These are phyloP conservation scores for Omphalotus olearius DNA, from an alignment of 1,284 basidiomycete genomes.

Conservation along the genomic window DNA sequence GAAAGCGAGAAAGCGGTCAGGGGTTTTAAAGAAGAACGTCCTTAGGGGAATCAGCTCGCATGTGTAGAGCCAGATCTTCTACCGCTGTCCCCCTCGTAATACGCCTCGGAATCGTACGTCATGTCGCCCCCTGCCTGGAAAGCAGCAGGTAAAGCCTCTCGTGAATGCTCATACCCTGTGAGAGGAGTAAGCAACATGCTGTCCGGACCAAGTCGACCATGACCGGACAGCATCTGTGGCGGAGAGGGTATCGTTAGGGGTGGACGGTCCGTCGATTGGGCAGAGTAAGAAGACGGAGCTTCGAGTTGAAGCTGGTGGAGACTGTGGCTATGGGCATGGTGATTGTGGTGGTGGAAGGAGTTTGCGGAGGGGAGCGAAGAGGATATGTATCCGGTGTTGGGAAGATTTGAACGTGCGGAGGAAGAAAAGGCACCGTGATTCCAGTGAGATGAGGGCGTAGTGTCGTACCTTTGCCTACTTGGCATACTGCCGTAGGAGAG, in stretches of 20 bases:
- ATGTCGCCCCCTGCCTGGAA: constrained; percentile 5
- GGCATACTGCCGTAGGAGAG: constrained; percentile 1
- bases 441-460: constrained; percentile 5
- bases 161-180: constrained; percentile 34
- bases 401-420: constrained; percentile 9
- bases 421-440: constrained; percentile 2
- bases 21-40: too few relatives aligned
- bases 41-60: constrained; percentile 20
- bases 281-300: constrained; percentile 3
- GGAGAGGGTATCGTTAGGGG: constrained; percentile 15
- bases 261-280: constrained; percentile 8
- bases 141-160: constrained; percentile 12
- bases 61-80: constrained; percentile 36
- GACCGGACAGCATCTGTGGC: constrained; percentile 22
- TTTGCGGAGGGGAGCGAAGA: constrained; percentile 12
- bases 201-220: constrained; percentile 35
- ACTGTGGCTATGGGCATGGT: constrained; percentile 6
- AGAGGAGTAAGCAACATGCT: constrained; percentile 49
- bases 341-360: constrained; percentile 1
- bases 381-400: constrained; percentile 6
- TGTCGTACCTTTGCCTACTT: constrained; percentile 10
- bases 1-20: too few relatives aligned
- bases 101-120: constrained; percentile 14
- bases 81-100: constrained; percentile 33
- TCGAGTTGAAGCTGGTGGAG: constrained; percentile 8